Conservation (phyloP, 352 stramenopile genomes). For the Globisporangium rhizosaccharum region DNA sequence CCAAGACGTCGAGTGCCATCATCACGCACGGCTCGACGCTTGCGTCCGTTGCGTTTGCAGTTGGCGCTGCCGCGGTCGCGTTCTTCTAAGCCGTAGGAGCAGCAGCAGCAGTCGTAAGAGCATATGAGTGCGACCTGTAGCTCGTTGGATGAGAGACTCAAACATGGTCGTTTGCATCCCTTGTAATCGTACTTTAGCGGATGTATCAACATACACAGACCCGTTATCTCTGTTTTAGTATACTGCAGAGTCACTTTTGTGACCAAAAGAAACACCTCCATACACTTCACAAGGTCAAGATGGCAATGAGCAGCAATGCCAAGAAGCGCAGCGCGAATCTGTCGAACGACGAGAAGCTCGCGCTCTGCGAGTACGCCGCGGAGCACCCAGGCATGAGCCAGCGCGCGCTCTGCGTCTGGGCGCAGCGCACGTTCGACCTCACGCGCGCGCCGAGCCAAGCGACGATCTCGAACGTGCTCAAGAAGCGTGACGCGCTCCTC, state of each 20-base stretch:
- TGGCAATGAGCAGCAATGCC: no score
- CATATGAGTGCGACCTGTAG: not conserved
- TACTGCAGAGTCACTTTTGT: no score
- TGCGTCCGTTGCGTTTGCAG: conserved; percentile 17
- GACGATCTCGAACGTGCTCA: conserved; percentile 60
- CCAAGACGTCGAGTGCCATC: not conserved
- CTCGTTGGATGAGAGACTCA: not conserved
- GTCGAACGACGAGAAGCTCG: conserved; percentile 12
- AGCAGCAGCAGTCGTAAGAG: no score
- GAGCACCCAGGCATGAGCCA: conserved; percentile 9
- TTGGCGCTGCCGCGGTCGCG: conserved; percentile 17
- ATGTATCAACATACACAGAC: not conserved
- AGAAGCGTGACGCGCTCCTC: conserved; percentile 33
- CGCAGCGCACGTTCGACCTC: conserved; percentile 43
- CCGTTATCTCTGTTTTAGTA: no score
- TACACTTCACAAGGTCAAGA: no score
- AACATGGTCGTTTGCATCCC: no score
- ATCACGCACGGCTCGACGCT: conserved; percentile 2
- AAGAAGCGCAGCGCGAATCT: conserved; percentile 2
- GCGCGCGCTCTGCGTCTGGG: conserved; percentile 22
- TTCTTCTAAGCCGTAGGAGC: conserved; percentile 22
- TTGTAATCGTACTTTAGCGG: not conserved
- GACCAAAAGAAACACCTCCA: no score
- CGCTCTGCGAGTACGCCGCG: conserved; percentile 7
- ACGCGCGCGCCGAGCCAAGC: conserved; percentile 37